A percentile compares a stretch with the other conserved stretches of the same genome.
Conservation (phyloP, 2,329 filamentous ascomycete species). For the Colletotrichum echinochloae region DNA sequence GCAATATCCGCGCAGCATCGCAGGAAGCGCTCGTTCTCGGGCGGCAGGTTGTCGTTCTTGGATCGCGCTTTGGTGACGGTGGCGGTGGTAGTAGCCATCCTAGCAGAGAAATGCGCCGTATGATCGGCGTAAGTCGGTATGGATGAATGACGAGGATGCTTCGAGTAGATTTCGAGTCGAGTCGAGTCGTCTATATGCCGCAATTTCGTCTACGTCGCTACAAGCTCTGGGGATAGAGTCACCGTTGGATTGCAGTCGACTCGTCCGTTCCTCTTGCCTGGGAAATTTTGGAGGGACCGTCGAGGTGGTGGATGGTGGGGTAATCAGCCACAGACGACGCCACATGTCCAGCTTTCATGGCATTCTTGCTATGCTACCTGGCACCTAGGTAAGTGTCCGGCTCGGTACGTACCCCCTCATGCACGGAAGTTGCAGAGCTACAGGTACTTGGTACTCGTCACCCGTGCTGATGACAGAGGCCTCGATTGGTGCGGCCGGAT, state of each 20-base stretch:
- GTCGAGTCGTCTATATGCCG: too few relatives aligned
- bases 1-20: conserved; percentile 96
- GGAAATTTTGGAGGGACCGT: conserved; percentile 39
- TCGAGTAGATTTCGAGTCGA: not conserved
- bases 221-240: conserved; percentile 12
- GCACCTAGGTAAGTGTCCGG: not conserved
- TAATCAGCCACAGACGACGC: conserved; percentile 37
- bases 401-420: not conserved
- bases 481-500: conserved; percentile 30
- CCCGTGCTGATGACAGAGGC: conserved; percentile 25
- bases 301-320: conserved; percentile 31
- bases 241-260: conserved; percentile 10
- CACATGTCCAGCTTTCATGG: conserved; percentile 9
- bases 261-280: conserved; percentile 9
- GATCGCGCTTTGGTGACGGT: conserved; percentile 67
- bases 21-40: conserved; percentile 95
- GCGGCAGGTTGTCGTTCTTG: conserved; percentile 81
- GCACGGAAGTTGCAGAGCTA: too few relatives aligned
- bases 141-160: not conserved
- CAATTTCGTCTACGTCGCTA: not conserved
- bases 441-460: not conserved
- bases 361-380: not conserved
- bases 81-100: conserved; percentile 69
- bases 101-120: not conserved
- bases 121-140: not conserved